These are phyloP conservation scores for Echites panduratus DNA, from an alignment of 257 asterid genomes.

Conservation along the genomic window DNA sequence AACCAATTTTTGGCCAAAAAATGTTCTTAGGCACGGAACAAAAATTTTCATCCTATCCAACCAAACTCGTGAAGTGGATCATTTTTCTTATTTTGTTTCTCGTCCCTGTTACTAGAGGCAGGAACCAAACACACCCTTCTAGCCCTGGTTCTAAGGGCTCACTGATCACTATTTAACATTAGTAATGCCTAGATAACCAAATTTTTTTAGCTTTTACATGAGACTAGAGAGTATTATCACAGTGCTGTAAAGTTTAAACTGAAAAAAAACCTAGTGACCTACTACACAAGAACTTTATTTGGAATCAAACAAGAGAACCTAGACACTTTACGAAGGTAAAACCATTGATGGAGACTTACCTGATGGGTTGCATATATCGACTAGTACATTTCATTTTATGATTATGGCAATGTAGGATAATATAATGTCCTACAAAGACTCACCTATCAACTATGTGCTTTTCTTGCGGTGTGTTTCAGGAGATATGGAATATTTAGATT, in stretches of 20 bases:
- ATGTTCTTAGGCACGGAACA: too few relatives aligned
- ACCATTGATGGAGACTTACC: neutral
- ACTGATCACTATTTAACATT: neutral
- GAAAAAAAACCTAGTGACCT: neutral
- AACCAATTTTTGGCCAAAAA: too few relatives aligned
- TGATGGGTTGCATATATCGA: neutral
- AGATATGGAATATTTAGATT: slow-evolving; percentile 38
- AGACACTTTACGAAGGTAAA: neutral
- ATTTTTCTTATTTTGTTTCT: too few relatives aligned
- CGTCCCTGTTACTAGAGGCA: too few relatives aligned
- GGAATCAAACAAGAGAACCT: neutral
- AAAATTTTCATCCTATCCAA: too few relatives aligned
- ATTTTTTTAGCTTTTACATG: neutral
- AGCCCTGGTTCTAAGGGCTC: too few relatives aligned
- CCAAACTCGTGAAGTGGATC: too few relatives aligned
- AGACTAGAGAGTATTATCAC: neutral
- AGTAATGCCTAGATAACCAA: neutral
- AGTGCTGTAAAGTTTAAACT: too few relatives aligned
- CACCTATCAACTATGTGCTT: neutral
- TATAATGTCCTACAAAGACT: neutral
- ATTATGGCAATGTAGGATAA: neutral
- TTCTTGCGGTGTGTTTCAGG: slow-evolving; percentile 20
- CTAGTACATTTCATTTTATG: neutral
- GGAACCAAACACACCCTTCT: too few relatives aligned
- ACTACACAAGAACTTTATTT: neutral